Base-by-base conservation (phyloP, 2,329 filamentous ascomycete genomes). In the Dactylonectria macrodidyma region DNA sequence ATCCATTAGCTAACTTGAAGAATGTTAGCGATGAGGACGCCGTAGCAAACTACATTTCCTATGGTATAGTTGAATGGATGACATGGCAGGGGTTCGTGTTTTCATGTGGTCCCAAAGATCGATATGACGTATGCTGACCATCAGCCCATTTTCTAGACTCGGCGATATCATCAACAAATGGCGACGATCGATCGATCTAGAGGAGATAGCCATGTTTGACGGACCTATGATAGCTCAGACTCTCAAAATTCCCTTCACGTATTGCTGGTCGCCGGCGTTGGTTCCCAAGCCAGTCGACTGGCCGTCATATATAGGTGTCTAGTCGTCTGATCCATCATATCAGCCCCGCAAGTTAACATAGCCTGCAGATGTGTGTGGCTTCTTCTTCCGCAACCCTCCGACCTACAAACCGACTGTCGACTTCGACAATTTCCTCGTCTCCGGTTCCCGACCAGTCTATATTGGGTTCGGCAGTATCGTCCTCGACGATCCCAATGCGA, bases 151-250 rank as follows among this genome's bases (percentile, higher is more conserved):
- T 30, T 51, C 12, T 7, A 58, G 44, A 1, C 38, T 65, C 8
- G 95, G 95, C 33, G 95, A 97, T 79, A 84, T 97, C 8, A 95
- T 97, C 78, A 97, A 98, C 77, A 87, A 90, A 9, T 97, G 97
- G 77, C 36, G 57, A 90, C 91, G 71, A 90, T 90, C 88, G 14
- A 85, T 97, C 1, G 91, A 92, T 19, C 83, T 97, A 1, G 92
- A 95, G 54, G 88, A 91, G 0, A 86, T 97, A 52, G 93, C 92
- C 69, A 84, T 93, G n/a, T 90, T 96, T 58, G 95, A 92, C 87
- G 95, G 92, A 2, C 93, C 95, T 4, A 93, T 92, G 5, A 88
- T 97, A 79, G 83, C 95, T 12, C 90, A 89, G 51, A 89, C 93
- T 26, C 82, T 97, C 34, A 88, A 88, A 51, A 87, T 97, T 16